Evolutionary conservation across 2,329 filamentous ascomycete genomes (phyloP).

Genomic region (Nigrograna mackinnonii): DNA sequence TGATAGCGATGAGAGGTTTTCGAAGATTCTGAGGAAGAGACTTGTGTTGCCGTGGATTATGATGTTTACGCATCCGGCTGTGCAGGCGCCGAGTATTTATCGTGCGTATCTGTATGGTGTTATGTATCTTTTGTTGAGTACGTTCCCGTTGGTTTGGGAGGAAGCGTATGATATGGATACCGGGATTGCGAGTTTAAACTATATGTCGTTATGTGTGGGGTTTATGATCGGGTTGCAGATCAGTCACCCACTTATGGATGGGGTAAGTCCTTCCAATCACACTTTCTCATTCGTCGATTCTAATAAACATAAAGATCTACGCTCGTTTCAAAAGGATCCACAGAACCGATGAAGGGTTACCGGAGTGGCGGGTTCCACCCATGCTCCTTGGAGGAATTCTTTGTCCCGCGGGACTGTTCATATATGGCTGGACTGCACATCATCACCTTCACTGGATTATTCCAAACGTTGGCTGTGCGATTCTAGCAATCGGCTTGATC

Average conservation of each 20-base stretch:
- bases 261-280: too few species aligned
- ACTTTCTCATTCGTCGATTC: neutral
- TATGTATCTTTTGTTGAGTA: constrained; percentile 66
- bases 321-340: constrained; percentile 24
- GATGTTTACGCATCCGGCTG: constrained; percentile 61
- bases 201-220: constrained; percentile 64
- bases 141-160: constrained; percentile 62
- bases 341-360: constrained; percentile 32
- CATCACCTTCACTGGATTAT: constrained; percentile 59
- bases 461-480: constrained; percentile 55
- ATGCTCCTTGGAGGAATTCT: constrained; percentile 60
- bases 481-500: constrained; percentile 54
- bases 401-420: constrained; percentile 50
- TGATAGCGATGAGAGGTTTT: constrained; percentile 33
- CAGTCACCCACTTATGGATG: constrained; percentile 52
- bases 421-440: constrained; percentile 62
- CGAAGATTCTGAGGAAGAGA: constrained; percentile 28
- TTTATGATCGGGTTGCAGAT: constrained; percentile 53
- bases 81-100: constrained; percentile 60
- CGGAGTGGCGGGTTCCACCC: constrained; percentile 52
- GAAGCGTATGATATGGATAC: constrained; percentile 58
- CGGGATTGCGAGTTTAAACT: constrained; percentile 64
- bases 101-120: constrained; percentile 63
- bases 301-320: constrained; percentile 18
- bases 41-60: constrained; percentile 50